Conservation (phyloP, 768 basidiomycete species). For the Psilocybe cubensis region DNA sequence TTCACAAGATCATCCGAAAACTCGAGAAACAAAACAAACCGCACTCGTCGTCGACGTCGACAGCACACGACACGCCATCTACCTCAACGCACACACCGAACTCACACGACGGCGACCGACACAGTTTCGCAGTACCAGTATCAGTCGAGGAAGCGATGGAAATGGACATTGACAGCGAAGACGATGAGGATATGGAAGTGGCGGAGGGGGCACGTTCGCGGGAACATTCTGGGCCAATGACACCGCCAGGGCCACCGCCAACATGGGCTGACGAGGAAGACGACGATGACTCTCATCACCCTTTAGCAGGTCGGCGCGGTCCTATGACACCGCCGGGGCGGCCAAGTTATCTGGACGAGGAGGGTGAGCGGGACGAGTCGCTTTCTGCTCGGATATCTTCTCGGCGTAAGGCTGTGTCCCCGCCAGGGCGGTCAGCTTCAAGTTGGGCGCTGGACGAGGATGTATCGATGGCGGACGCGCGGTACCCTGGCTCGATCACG, state of each 20-base stretch:
- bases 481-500: not conserved
- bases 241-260: too few species aligned
- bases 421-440: not conserved
- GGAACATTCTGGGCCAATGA: not conserved
- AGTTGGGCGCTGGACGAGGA: not conserved
- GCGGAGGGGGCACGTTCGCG: not conserved
- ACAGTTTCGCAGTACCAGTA: slow-evolving; percentile 24
- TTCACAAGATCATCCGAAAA: slow-evolving; percentile 76
- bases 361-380: too few species aligned
- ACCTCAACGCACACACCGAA: slow-evolving; percentile 45
- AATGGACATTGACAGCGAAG: slow-evolving; percentile 32
- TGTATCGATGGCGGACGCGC: slow-evolving; percentile 11
- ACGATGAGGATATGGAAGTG: slow-evolving; percentile 14
- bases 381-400: not conserved
- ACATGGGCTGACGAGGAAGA: too few species aligned
- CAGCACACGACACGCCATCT: slow-evolving; percentile 36
- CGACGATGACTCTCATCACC: too few species aligned
- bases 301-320: too few species aligned
- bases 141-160: slow-evolving; percentile 39
- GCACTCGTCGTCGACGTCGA: slow-evolving; percentile 18
- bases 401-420: not conserved
- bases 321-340: too few species aligned
- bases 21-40: slow-evolving; percentile 56
- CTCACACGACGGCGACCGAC: slow-evolving; percentile 36
- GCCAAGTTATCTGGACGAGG: too few species aligned